Conservation (phyloP, 768 basidiomycete genomes). For the Antrodiella citrinella region DNA sequence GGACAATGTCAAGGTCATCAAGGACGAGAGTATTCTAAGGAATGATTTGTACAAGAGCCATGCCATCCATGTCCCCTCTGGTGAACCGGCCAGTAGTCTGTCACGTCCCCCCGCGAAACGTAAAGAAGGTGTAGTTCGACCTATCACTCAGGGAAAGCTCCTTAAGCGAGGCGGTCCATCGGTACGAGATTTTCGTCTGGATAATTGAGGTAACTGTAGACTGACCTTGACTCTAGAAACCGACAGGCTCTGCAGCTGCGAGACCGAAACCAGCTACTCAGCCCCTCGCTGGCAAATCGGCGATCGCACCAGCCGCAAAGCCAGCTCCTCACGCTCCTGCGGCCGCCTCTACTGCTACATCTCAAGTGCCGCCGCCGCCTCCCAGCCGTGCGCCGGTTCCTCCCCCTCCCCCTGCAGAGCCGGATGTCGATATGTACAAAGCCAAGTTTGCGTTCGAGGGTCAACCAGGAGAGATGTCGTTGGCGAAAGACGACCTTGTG, state of each 20-base stretch:
- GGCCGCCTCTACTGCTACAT: conserved; percentile 29
- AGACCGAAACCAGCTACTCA: conserved; percentile 50
- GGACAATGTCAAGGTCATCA: conserved; percentile 76
- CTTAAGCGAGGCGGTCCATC: conserved; percentile 72
- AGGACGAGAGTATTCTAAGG: conserved; percentile 75
- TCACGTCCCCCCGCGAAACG: conserved; percentile 82
- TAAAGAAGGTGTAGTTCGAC: conserved; percentile 80
- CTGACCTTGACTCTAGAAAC: conserved; percentile 31
- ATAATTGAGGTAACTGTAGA: not conserved
- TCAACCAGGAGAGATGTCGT: conserved; percentile 84
- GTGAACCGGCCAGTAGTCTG: conserved; percentile 74
- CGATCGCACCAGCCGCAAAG: conserved; percentile 26
- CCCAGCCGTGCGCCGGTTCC: conserved; percentile 43
- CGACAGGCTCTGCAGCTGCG: conserved; percentile 20
- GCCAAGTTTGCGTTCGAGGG: conserved; percentile 91
- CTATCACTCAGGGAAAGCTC: conserved; percentile 79
- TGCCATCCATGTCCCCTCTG: conserved; percentile 78
- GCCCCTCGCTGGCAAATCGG: conserved; percentile 54
- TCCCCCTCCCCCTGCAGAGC: conserved; percentile 43
- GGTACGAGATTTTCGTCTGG: conserved; percentile 14
- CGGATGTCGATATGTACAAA: conserved; percentile 69
- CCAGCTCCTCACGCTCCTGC: conserved; percentile 29
- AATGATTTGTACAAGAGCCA: conserved; percentile 93
- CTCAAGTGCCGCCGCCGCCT: conserved; percentile 37
- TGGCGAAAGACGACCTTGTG: conserved; percentile 87